These are phyloP conservation scores for Fraxinus floribunda DNA, from an alignment of 305 asterid genomes.

Conservation along the genomic window DNA sequence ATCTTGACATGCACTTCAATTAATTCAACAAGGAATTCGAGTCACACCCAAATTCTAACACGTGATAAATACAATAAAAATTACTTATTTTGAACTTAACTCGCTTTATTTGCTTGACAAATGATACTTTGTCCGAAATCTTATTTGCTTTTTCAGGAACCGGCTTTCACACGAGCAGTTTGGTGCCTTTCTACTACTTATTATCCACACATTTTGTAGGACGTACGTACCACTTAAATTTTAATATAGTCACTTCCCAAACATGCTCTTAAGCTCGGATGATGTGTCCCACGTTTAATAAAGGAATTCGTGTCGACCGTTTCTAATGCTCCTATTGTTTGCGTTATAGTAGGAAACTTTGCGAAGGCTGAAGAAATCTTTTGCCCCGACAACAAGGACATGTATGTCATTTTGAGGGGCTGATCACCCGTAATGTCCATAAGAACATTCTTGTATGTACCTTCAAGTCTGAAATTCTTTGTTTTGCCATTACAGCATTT, in stretches of 20 bases:
- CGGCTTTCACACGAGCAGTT: conserved; percentile 89
- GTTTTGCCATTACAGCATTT: neutral
- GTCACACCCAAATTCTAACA: no score
- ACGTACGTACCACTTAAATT: no score
- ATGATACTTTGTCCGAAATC: neutral
- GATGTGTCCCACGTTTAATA: neutral
- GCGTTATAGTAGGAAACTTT: conserved; percentile 62
- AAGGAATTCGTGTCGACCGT: neutral
- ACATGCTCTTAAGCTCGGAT: neutral
- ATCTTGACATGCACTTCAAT: no score
- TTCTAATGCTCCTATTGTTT: conserved; percentile 1
- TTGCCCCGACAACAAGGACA: conserved; percentile 85
- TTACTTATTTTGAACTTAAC: neutral
- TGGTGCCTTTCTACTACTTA: conserved; percentile 55
- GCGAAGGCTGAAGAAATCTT: conserved; percentile 79
- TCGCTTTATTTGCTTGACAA: neutral
- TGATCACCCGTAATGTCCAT: conserved; percentile 68
- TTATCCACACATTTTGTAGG: no score
- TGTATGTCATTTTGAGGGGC: conserved; percentile 76
- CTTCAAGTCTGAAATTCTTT: conserved; percentile 11
- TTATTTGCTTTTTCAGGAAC: conserved; percentile 39
- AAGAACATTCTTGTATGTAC: neutral
- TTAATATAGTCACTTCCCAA: no score
- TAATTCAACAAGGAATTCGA: no score
- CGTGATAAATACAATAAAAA: neutral